phyloP scores from a whole-genome alignment of 106 monocot species.

The Phalaenopsis aphrodite region DNA sequence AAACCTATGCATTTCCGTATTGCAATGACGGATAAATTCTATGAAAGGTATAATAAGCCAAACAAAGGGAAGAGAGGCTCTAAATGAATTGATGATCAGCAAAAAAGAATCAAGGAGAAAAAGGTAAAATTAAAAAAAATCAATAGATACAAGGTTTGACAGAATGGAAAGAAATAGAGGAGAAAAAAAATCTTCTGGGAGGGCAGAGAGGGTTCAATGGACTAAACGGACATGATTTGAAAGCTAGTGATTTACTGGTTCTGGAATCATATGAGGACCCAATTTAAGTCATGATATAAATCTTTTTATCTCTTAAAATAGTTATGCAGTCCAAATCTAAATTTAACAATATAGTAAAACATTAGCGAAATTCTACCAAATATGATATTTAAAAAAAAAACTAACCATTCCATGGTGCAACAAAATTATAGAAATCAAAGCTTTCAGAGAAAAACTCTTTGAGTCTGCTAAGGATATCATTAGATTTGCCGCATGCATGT shows the following conservation, averaged over 20 bases:
- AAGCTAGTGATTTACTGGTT: neutral
- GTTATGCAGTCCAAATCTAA: neutral
- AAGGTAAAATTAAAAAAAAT: neutral
- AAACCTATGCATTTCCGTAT: neutral
- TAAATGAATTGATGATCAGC: neutral
- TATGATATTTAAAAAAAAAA: slow-evolving; percentile 1
- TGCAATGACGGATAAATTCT: neutral
- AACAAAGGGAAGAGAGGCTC: neutral
- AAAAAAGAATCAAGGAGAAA: neutral
- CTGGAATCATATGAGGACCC: neutral
- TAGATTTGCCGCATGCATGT: slow-evolving; percentile 62
- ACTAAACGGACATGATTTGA: neutral
- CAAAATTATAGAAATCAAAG: slow-evolving; percentile 39
- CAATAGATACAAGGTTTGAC: neutral
- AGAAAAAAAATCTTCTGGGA: neutral
- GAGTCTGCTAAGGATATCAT: slow-evolving; percentile 35
- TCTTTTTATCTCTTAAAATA: neutral
- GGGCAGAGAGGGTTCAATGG: neutral
- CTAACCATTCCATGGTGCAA: slow-evolving; percentile 46
- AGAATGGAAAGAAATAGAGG: neutral
- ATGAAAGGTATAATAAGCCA: neutral
- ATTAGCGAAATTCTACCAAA: neutral
- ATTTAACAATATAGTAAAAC: neutral
- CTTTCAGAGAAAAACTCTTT: slow-evolving; percentile 46
- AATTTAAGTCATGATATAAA: neutral